These are phyloP conservation scores for Pterocarpus santalinus DNA, from an alignment of 306 rosid genomes.

Conservation along the genomic window DNA sequence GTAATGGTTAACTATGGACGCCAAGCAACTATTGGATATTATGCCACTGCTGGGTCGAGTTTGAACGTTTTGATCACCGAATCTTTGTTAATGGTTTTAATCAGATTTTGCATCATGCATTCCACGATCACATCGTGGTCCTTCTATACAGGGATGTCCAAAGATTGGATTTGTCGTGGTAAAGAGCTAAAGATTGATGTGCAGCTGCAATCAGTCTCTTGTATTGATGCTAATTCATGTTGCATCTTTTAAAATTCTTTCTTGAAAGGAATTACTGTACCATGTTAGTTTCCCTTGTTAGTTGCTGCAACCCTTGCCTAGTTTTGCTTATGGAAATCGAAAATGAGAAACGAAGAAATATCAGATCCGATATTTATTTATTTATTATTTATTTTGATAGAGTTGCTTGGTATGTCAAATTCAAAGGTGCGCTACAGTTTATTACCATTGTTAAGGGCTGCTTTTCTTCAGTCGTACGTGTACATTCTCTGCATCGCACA, in stretches of 20 bases:
- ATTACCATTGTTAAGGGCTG: background rate
- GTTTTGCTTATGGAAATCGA: too few relatives aligned
- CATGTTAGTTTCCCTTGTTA: too few relatives aligned
- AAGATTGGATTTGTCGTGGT: too few relatives aligned
- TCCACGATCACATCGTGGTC: background rate
- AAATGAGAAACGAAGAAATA: too few relatives aligned
- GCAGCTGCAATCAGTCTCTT: background rate
- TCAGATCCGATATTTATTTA: too few relatives aligned
- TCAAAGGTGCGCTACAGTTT: background rate
- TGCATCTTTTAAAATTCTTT: background rate
- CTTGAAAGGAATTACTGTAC: background rate
- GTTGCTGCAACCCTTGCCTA: too few relatives aligned
- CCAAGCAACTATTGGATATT: background rate
- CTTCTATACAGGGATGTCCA: background rate
- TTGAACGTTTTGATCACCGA: background rate
- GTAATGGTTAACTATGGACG: background rate
- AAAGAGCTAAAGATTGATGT: background rate
- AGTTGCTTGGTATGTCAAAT: too few relatives aligned
- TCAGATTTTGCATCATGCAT: background rate
- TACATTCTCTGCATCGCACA: background rate
- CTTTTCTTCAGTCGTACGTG: background rate
- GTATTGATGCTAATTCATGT: background rate
- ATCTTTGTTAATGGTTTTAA: slow-evolving; percentile 1
- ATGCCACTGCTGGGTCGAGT: background rate
- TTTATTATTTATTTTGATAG: too few relatives aligned